Conservation (phyloP, 495 filamentous ascomycete genomes). For the Trichoderma parareesei region DNA sequence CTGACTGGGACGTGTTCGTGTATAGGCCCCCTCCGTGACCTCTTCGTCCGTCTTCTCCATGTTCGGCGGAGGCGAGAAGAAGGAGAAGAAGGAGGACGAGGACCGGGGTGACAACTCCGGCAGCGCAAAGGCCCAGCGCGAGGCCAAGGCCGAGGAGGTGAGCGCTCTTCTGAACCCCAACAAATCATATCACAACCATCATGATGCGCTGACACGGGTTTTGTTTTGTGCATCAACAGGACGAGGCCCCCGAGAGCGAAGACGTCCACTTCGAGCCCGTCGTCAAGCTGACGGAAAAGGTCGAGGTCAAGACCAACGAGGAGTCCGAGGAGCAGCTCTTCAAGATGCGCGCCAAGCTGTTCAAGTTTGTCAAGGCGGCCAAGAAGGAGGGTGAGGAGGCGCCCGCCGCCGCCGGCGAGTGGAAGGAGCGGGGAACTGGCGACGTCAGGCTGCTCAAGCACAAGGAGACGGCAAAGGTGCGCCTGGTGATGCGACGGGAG, state of each 20-base stretch:
- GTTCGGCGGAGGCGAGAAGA: constrained; percentile 90
- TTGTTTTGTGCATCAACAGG: constrained; percentile 30
- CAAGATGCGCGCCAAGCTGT: constrained; percentile 99
- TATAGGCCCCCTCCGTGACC: constrained; percentile 24
- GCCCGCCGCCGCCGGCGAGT: constrained; percentile 63
- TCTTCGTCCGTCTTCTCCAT: constrained; percentile 73
- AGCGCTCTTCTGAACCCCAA: constrained; percentile 10
- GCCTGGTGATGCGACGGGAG: constrained; percentile 96
- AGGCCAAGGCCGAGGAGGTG: constrained; percentile 42
- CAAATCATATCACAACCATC: no score
- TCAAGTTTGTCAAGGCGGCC: constrained; percentile 72
- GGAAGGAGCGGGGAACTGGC: constrained; percentile 98
- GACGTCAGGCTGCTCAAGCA: constrained; percentile 96
- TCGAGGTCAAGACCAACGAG: constrained; percentile 96
- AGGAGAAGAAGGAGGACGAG: constrained; percentile 66
- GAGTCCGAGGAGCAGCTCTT: constrained; percentile 94
- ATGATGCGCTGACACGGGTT: background rate
- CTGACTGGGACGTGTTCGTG: background rate
- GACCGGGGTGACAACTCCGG: constrained; percentile 73
- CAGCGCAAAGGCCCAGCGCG: constrained; percentile 77
- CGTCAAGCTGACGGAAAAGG: constrained; percentile 87
- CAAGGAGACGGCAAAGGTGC: constrained; percentile 94
- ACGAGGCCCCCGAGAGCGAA: constrained; percentile 69
- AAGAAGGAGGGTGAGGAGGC: constrained; percentile 8
- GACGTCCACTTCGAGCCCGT: constrained; percentile 97